Evolutionary conservation across 2,329 filamentous ascomycete genomes (phyloP).

Genomic region (Aspergillus flavus): DNA sequence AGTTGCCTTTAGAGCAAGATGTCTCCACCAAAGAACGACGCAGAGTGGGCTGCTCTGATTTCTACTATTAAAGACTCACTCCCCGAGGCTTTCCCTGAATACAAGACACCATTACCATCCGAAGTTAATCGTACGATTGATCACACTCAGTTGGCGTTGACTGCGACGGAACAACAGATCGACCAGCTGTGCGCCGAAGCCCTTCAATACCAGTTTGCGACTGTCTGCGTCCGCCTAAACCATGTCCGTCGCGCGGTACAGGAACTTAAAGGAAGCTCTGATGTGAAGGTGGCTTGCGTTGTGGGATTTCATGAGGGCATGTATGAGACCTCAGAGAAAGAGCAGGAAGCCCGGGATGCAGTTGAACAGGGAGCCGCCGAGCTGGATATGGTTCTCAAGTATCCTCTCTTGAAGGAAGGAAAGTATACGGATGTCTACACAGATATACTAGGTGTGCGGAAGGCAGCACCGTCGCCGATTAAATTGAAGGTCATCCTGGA

Average conservation of each 20-base stretch:
- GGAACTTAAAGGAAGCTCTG: constrained; percentile 47
- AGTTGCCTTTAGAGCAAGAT: constrained; percentile 14
- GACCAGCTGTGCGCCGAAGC: constrained; percentile 60
- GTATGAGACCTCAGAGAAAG: constrained; percentile 53
- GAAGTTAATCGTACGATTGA: constrained; percentile 42
- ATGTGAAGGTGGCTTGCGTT: constrained; percentile 59
- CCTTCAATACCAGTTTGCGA: constrained; percentile 42
- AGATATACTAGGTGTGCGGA: constrained; percentile 56
- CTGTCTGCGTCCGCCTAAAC: constrained; percentile 60
- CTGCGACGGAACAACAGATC: constrained; percentile 52
- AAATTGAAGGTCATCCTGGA: constrained; percentile 62
- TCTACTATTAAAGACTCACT: constrained; percentile 28
- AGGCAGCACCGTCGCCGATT: constrained; percentile 45
- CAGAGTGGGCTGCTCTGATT: constrained; percentile 38
- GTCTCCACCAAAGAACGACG: constrained; percentile 33
- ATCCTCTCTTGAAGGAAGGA: constrained; percentile 48
- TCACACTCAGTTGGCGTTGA: constrained; percentile 45
- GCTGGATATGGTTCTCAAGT: constrained; percentile 63
- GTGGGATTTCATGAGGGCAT: constrained; percentile 64
- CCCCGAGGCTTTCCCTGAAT: constrained; percentile 24
- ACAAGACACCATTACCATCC: constrained; percentile 29
- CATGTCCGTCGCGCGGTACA: constrained; percentile 55
- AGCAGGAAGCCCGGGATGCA: constrained; percentile 54
- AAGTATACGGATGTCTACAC: constrained; percentile 54
- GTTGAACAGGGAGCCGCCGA: constrained; percentile 56